Conservation (phyloP, 306 rosid species). For the Cyamopsis tetragonoloba region DNA sequence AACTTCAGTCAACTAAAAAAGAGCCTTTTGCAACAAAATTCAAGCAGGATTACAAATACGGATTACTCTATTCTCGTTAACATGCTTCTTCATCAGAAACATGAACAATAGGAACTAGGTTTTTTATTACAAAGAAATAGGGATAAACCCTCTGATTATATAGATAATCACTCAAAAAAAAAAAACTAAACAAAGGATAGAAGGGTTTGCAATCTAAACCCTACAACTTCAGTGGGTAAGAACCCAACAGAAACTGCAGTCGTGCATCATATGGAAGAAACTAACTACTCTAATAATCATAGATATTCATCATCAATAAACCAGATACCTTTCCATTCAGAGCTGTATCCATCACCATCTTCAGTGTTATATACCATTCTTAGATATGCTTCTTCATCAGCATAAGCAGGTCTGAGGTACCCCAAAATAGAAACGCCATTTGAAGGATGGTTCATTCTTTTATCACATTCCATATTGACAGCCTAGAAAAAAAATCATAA, state of each 20-base stretch:
- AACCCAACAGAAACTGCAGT: too few species aligned
- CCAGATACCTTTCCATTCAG: slow-evolving; percentile 62
- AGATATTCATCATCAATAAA: slow-evolving; percentile 15
- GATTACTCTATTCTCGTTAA: not conserved
- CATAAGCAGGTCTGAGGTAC: slow-evolving; percentile 70
- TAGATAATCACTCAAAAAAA: not conserved
- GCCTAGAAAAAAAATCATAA: slow-evolving; percentile 48
- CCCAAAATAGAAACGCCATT: slow-evolving; percentile 90
- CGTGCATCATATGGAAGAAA: too few species aligned
- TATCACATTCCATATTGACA: slow-evolving; percentile 44
- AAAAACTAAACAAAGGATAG: too few species aligned
- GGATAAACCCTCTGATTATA: not conserved
- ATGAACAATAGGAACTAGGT: not conserved
- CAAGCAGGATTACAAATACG: not conserved
- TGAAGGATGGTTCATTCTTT: slow-evolving; percentile 71
- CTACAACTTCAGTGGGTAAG: too few species aligned
- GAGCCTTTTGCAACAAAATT: slow-evolving; percentile 7
- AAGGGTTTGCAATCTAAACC: too few species aligned
- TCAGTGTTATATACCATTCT: slow-evolving; percentile 48
- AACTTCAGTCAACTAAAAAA: slow-evolving; percentile 2
- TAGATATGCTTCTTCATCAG: slow-evolving; percentile 68
- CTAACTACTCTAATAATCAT: not conserved
- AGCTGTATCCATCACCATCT: slow-evolving; percentile 53
- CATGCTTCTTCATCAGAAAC: not conserved
- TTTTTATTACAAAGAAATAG: too few species aligned